Base-by-base conservation (phyloP, 2,329 filamentous ascomycete species). In the Colletotrichum somersetense region DNA sequence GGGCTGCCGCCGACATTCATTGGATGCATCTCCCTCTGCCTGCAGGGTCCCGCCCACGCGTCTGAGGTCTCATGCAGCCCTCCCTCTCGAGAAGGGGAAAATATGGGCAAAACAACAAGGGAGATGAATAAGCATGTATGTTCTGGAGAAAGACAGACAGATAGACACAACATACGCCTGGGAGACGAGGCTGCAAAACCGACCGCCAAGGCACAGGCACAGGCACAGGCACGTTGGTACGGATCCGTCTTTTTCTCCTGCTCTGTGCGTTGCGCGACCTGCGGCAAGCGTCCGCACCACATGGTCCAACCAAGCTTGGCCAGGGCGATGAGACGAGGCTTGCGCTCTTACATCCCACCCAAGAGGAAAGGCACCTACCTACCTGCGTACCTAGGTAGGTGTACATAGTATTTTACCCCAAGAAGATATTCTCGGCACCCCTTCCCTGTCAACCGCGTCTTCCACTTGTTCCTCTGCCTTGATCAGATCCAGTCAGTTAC, bases 31-130 rank as follows among this genome's bases (percentile, higher is more conserved):
- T 64, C 23, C n/a, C 26, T 70, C 40, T 59, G 30, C 66, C 70
- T 72, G 70, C 70, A 72, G 70, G 70, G 70, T 65, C 70, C 70
- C 70, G 66, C 70, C 52, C 59, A 69, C 59, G 70, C 70, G 69
- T 69, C 70, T 72, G 70, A 64, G 33, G 66, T 65, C 59, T 72
- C 70, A 69, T 70, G 59, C 61, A 65, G 46, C 55, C 55, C 56
- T 33, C 56, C 55, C 42, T 66, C 56, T 57, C 48, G n/a, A 56
- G 18, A 56, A 40, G 30, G 44, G 44, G 44, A 46, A 59, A 66
- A 66, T n/a, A 61, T 66, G 55, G 55, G 44, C 55, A 66, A 66
- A 48, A 61, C 65, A 52, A 35, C 35, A 53, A 64, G 62, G 50
- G 62, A 64, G 62, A 64, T 64, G 50, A 64, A 56, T 50, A 38